These are phyloP conservation scores for Cryphonectria japonica DNA, from an alignment of 2,329 filamentous ascomycete genomes.

Conservation along the genomic window DNA sequence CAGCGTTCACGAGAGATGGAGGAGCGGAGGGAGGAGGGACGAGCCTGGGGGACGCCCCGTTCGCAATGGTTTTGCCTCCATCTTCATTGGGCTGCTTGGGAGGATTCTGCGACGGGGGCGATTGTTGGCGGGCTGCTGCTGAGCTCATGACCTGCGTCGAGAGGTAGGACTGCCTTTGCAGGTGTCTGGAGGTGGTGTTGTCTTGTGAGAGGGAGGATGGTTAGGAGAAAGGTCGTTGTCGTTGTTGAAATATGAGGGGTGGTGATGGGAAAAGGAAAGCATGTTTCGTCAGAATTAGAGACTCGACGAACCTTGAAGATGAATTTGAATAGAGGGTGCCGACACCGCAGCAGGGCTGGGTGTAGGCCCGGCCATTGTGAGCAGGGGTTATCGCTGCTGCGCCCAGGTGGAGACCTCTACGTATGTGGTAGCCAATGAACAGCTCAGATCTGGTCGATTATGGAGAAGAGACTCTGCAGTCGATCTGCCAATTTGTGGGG, in stretches of 20 bases:
- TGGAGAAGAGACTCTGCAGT: constrained; percentile 12
- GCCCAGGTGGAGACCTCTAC: constrained; percentile 14
- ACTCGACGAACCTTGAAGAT: constrained; percentile 24
- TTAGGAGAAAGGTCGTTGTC: constrained; percentile 8
- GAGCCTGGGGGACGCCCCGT: constrained; percentile 28
- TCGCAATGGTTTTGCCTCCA: constrained; percentile 33
- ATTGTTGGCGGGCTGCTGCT: constrained; percentile 35
- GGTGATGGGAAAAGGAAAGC: background rate
- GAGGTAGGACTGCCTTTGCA: constrained; percentile 34
- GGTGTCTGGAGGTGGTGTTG: constrained; percentile 2
- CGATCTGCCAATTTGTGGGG: constrained; percentile 15
- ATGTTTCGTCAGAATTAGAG: background rate
- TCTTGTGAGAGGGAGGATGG: constrained; percentile 2
- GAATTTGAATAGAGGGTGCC: constrained; percentile 22
- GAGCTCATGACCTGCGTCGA: constrained; percentile 42
- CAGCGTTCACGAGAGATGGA: constrained; percentile 36
- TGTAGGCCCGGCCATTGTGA: constrained; percentile 19
- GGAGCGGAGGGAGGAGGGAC: constrained; percentile 33
- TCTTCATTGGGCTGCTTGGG: constrained; percentile 29
- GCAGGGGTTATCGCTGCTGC: constrained; percentile 10
- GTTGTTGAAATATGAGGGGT: background rate
- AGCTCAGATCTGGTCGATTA: background rate
- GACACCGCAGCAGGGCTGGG: constrained; percentile 22
- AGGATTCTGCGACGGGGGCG: constrained; percentile 39
- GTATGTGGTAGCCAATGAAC: constrained; percentile 23